Conservation (phyloP, 2,329 filamentous ascomycete species). For the Cordyceps sp. region DNA sequence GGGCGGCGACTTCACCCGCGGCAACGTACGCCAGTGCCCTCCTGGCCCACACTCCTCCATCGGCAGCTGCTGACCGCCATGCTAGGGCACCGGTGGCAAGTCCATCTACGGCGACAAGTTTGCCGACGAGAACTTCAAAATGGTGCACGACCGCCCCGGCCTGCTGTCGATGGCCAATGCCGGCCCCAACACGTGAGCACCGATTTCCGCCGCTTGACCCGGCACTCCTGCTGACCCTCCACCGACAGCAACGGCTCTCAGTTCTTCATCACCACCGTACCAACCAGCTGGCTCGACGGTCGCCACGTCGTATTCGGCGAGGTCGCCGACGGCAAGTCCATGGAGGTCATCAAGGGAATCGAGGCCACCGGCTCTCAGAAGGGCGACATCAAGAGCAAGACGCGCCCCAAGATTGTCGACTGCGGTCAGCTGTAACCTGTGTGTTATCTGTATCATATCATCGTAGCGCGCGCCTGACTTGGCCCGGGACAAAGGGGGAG, state of each 20-base stretch:
- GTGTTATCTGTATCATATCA: constrained; percentile 6
- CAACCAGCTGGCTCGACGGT: constrained; percentile 70
- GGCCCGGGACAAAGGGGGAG: not conserved
- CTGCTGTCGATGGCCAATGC: constrained; percentile 92
- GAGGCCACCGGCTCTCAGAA: constrained; percentile 41
- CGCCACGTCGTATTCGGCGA: constrained; percentile 78
- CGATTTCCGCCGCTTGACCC: too few relatives aligned
- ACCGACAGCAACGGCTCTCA: constrained; percentile 78
- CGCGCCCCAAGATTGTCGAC: constrained; percentile 40
- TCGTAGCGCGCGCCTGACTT: too few relatives aligned
- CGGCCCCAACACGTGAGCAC: constrained; percentile 81
- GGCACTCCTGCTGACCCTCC: too few relatives aligned
- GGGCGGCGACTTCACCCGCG: constrained; percentile 87
- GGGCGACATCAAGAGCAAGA: constrained; percentile 37
- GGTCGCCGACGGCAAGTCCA: constrained; percentile 35
- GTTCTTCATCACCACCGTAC: constrained; percentile 93
- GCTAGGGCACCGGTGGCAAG: constrained; percentile 72
- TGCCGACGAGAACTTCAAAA: constrained; percentile 76
- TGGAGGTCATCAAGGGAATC: constrained; percentile 40
- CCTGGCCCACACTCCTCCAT: not conserved
- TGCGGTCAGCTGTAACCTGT: constrained; percentile 30
- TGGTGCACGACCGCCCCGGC: constrained; percentile 58
- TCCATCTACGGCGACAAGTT: constrained; percentile 96
- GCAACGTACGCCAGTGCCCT: constrained; percentile 49
- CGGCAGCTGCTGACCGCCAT: constrained; percentile 3